Evolutionary conservation across 2,329 filamentous ascomycete genomes (phyloP).

Genomic region (Penicillium sp.): DNA sequence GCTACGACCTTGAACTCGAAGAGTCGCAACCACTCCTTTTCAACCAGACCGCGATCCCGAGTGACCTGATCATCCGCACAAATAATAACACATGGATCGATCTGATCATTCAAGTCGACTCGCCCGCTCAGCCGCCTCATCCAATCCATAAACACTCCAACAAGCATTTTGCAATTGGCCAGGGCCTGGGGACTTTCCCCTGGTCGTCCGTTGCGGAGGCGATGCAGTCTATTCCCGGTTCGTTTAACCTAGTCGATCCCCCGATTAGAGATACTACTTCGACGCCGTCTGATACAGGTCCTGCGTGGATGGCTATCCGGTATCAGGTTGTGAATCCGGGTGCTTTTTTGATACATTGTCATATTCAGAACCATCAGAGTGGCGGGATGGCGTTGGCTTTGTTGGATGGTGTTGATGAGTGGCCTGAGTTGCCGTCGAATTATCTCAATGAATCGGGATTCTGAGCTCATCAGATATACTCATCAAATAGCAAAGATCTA

Average conservation of each 20-base stretch:
- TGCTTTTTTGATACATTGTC: constrained; percentile 55
- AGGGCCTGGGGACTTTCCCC: constrained; percentile 53
- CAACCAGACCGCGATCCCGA: constrained; percentile 30
- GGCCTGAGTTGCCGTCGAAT: constrained; percentile 29
- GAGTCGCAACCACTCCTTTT: constrained; percentile 28
- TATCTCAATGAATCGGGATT: constrained; percentile 22
- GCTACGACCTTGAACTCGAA: constrained; percentile 27
- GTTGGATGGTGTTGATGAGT: constrained; percentile 53
- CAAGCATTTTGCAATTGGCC: constrained; percentile 61
- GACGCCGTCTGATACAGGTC: constrained; percentile 37
- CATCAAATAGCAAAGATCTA: neutral
- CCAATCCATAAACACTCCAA: constrained; percentile 67
- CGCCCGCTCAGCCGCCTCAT: constrained; percentile 55
- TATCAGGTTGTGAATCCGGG: constrained; percentile 54
- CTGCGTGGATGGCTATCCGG: constrained; percentile 47
- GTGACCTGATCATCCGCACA: constrained; percentile 51
- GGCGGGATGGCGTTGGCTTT: constrained; percentile 54
- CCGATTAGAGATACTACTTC: constrained; percentile 55
- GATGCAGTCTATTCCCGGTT: constrained; percentile 46
- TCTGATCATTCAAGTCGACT: constrained; percentile 50
- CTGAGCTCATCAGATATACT: neutral
- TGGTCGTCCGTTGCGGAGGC: constrained; percentile 59
- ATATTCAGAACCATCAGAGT: constrained; percentile 53
- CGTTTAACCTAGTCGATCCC: constrained; percentile 61
- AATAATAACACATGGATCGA: constrained; percentile 57